Evolutionary conservation across 306 rosid genomes (phyloP).

Genomic region (Quercus alba): DNA sequence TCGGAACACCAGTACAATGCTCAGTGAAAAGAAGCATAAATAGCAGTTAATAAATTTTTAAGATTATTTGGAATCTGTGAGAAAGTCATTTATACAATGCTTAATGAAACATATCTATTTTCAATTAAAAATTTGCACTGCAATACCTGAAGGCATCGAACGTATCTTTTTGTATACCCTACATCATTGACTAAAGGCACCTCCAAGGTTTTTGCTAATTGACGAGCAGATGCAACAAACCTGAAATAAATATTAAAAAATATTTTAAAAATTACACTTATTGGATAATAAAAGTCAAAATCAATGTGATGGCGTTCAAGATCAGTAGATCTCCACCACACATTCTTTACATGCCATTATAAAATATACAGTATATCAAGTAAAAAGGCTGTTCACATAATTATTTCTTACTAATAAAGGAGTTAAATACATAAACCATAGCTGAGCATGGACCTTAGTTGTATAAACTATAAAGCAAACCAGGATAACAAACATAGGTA

Average conservation of each 20-base stretch:
- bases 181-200: slow-evolving; percentile 98
- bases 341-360: neutral
- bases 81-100: neutral
- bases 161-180: slow-evolving; percentile 98
- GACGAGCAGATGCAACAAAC: slow-evolving; percentile 93
- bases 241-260: slow-evolving; percentile 23
- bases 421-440: neutral
- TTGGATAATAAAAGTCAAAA: neutral
- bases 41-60: neutral
- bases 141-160: slow-evolving; percentile 94
- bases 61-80: neutral
- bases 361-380: neutral
- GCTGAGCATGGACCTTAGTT: neutral
- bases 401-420: neutral
- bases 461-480: neutral
- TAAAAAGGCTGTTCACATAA: neutral
- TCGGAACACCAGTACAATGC: neutral
- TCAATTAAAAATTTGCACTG: neutral
- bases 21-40: neutral
- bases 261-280: neutral
- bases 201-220: slow-evolving; percentile 93
- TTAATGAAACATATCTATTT: neutral
- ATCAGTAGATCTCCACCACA: neutral
- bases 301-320: neutral
- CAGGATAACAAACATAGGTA: neutral